phyloP scores from a whole-genome alignment of 1,284 basidiomycete genomes.

The Apiotrichum gamsii region DNA sequence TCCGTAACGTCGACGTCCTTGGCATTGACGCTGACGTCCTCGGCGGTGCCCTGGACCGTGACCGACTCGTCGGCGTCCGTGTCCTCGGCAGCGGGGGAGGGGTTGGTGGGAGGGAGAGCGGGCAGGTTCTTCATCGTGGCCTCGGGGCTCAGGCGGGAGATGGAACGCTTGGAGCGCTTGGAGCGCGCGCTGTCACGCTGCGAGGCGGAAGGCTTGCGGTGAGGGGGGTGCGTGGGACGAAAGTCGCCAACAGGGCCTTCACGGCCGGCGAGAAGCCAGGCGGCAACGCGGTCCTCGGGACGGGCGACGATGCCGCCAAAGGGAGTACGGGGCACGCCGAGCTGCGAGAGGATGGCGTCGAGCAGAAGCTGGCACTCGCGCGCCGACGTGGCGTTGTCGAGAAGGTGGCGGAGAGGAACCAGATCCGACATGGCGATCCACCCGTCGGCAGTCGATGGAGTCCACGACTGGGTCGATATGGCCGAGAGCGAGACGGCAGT shows the following conservation, averaged over 20 bases:
- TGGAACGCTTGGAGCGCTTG: not conserved
- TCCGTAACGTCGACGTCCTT: not conserved
- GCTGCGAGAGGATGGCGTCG: slow-evolving; percentile 67
- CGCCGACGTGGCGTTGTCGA: slow-evolving; percentile 64
- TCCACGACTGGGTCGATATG: no score
- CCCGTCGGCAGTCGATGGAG: not conserved
- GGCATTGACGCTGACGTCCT: not conserved
- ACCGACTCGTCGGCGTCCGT: not conserved
- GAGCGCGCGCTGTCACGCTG: no score
- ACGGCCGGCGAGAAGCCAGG: slow-evolving; percentile 36
- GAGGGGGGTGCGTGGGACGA: not conserved
- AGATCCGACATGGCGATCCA: slow-evolving; percentile 45
- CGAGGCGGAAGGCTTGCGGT: not conserved
- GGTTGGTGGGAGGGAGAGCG: slow-evolving; percentile 1
- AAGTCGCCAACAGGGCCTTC: slow-evolving; percentile 25
- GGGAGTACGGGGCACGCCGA: slow-evolving; percentile 47
- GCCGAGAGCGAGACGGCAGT: no score
- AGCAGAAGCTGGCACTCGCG: slow-evolving; percentile 78
- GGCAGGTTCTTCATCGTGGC: slow-evolving; percentile 13
- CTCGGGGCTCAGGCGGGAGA: slow-evolving; percentile 3
- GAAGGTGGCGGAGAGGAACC: slow-evolving; percentile 60
- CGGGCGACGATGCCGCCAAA: slow-evolving; percentile 1
- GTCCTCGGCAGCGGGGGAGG: not conserved
- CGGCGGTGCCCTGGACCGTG: no score
- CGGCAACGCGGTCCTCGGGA: slow-evolving; percentile 29